Evolutionary conservation across 345 rosid species (phyloP), one percentile per base, ranked within the genome.

Genomic region (Corchorus olitorius): DNA sequence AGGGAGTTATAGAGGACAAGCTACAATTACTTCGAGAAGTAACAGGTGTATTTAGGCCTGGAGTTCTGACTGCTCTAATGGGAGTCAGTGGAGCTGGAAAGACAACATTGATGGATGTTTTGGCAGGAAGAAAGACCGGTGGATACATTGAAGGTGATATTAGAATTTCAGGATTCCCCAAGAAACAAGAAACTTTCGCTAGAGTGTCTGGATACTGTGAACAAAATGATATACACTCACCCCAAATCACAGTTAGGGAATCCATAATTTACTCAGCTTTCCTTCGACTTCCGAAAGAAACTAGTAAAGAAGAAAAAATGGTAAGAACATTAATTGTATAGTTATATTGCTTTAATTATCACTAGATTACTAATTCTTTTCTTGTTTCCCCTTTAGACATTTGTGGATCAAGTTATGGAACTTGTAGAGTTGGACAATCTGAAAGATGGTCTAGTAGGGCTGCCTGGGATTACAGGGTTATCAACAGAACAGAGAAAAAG

Each of bases 61-160:
- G 96, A 77, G 89, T 95, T 19, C 85, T 95, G 72, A 90, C 98
- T 48, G 98, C 99, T 69, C 77, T 95, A 39, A 93, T 95, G 97
- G 99, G 98, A 71, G 97, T 93, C 34, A 91, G 97, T 78, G 98
- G 98, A 80, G 99, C 98, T 11, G 99, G 98, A 77, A 95, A 95
- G 89, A 94, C 97, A 0, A 93, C 98, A 13, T 73, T 94, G 85
- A 93, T 94, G 98, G 98, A 94, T 88, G 98, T 93, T 87, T 82
- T 94, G 56, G 94, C 97, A 0, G 98, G 98, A 77, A 81, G 98
- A 78, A 94, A 93, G 76, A 91, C 97, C 0, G 93, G 95, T 70
- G 95, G 98, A 75, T 94, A 91, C 76, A 82, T 94, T 3, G 97
- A 94, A 73, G 99, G 99, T n/a, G 98, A 91, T 54, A 76, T 95